Evolutionary conservation across 495 filamentous ascomycete species (phyloP), one percentile per base, ranked within the genome.

Genomic region (Talaromyces adpressus): DNA sequence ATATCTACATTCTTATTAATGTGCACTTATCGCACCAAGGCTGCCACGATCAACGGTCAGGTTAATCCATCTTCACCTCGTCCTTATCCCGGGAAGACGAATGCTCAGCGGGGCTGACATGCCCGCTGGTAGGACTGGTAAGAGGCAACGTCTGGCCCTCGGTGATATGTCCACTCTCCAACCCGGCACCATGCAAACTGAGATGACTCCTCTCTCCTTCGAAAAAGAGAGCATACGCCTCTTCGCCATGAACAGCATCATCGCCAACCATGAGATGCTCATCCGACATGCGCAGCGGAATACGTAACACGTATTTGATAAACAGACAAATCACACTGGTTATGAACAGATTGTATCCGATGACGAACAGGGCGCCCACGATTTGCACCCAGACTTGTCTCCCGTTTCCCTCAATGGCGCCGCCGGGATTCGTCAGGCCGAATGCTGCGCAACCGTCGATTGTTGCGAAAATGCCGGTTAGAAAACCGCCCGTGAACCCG

Each of bases 311-410:
- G 68, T 79, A 78, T 65, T 84, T 81, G 70, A 85, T 85, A 67
- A 84, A 84, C 16, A 77, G 64, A 71, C 82, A 71, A 64, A 84
- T 82, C 39, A 82, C 63, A 5, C 70, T 70, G 5, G 82, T 85
- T 81, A 81, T 83, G 63, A 85, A 76, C 11, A 82, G 47, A 63
- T 85, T 85, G 73, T 78, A 79, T 41, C 81, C 82, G 61, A 85
- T 80, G 64, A 85, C 75, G 72, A 85, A 85, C n/a, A 77, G 65
- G 1, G 77, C 82, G 36, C 81, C 82, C 23, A 78, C 82, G 59
- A 85, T 74, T 65, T 85, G 82, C 47, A 79, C 67, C 67, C 82
- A 79, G 54, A 85, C 74, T 69, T 85, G 82, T 12, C 67, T 72
- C 8, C 81, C 81, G 62, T 84, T 84, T 20, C 81, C 81, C 1